Evolutionary conservation across 306 rosid species (phyloP).

Genomic region (Pterocarpus macrocarpus): DNA sequence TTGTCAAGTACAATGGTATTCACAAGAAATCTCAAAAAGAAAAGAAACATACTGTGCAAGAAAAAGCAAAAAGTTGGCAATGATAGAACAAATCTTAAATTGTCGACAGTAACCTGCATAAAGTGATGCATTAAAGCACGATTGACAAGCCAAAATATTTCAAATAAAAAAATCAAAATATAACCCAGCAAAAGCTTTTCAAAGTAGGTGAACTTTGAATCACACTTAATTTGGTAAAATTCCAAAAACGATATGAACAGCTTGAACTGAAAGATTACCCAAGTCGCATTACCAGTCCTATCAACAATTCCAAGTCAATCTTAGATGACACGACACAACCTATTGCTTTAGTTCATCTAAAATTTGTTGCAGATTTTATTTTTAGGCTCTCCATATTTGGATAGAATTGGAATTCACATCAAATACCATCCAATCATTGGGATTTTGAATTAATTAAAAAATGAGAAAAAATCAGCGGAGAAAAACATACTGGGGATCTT

Average conservation of each 20-base stretch:
- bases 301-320: slow-evolving; percentile 40
- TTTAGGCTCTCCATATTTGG: not conserved
- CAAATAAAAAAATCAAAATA: not conserved
- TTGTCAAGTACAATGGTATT: not conserved
- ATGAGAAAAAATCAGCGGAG: slow-evolving; percentile 18
- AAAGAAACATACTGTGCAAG: not conserved
- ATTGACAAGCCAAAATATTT: not conserved
- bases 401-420: not conserved
- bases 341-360: not conserved
- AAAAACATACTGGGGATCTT: slow-evolving; percentile 77
- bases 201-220: slow-evolving; percentile 6
- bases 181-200: slow-evolving; percentile 4
- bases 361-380: not conserved
- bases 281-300: slow-evolving; percentile 6
- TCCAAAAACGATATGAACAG: not conserved
- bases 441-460: slow-evolving; percentile 10
- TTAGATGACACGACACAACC: not conserved
- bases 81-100: slow-evolving; percentile 1
- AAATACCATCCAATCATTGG: slow-evolving; percentile 13
- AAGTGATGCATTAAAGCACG: slow-evolving; percentile 22
- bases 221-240: slow-evolving; percentile 2
- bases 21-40: not conserved
- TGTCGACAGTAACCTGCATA: not conserved
- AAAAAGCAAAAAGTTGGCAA: not conserved
- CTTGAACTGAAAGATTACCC: slow-evolving; percentile 30